Percentiles rank a stretch among this genome's conserved stretches.
Evolutionary conservation across 2,329 filamentous ascomycete genomes (phyloP).

Genomic region (Aspergillus brunneoviolaceus): DNA sequence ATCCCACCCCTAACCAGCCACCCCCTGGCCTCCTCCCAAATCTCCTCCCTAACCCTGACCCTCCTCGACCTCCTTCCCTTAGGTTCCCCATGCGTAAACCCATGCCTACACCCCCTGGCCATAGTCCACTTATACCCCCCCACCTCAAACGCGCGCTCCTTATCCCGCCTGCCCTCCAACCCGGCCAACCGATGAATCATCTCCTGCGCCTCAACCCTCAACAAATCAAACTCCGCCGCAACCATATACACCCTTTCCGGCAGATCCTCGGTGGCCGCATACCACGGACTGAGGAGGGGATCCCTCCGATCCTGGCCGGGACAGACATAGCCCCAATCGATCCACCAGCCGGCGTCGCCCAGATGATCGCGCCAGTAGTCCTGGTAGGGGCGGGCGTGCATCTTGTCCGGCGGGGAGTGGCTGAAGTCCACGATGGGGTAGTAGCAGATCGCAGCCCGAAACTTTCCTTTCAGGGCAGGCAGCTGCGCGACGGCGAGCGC

Average conservation of each 20-base stretch:
- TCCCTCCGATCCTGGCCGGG: constrained; percentile 36
- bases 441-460: too few species aligned
- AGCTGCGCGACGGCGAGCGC: constrained; percentile 44
- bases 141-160: constrained; percentile 19
- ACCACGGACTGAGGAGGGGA: constrained; percentile 45
- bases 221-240: constrained; percentile 48
- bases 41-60: not conserved
- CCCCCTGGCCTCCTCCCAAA: not conserved
- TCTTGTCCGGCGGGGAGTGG: constrained; percentile 26
- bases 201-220: constrained; percentile 35
- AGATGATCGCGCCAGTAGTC: constrained; percentile 25
- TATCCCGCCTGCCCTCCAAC: constrained; percentile 15
- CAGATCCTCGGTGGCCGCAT: constrained; percentile 34
- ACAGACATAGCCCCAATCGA: constrained; percentile 45
- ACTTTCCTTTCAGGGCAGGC: too few species aligned
- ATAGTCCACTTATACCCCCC: constrained; percentile 21
- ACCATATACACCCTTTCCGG: constrained; percentile 48
- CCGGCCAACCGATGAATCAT: constrained; percentile 33
- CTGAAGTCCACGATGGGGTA: constrained; percentile 49
- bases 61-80: not conserved
- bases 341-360: constrained; percentile 32
- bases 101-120: constrained; percentile 17
- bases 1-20: not conserved
- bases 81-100: constrained; percentile 11
- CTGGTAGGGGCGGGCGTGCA: constrained; percentile 26